These are phyloP conservation scores for Nicotiana noctiflora DNA, from an alignment of 257 asterid species.

Conservation along the genomic window DNA sequence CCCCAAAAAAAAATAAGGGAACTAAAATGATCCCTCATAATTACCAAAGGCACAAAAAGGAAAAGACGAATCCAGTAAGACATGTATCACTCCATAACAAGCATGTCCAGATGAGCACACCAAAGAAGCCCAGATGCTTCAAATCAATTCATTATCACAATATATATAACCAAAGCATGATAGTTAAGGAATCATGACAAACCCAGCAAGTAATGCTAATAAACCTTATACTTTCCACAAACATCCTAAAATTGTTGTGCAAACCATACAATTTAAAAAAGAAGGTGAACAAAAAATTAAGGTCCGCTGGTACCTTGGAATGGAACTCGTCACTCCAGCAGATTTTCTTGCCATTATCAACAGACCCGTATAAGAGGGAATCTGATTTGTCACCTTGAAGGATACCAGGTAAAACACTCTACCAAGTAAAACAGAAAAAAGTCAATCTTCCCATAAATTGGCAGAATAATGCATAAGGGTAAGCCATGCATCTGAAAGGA, in stretches of 20 bases:
- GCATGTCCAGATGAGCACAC: neutral
- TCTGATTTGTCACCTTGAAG: slow-evolving; percentile 96
- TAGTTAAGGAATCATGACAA: neutral
- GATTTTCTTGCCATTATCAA: slow-evolving; percentile 93
- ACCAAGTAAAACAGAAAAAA: slow-evolving; percentile 16
- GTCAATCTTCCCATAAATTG: neutral
- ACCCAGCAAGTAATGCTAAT: neutral
- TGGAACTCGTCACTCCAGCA: slow-evolving; percentile 90
- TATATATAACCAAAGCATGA: neutral
- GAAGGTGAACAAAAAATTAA: neutral
- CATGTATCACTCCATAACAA: neutral
- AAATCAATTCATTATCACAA: neutral
- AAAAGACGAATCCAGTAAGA: neutral
- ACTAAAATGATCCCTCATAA: neutral
- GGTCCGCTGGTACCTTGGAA: slow-evolving; percentile 52
- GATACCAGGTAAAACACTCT: slow-evolving; percentile 98
- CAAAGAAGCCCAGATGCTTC: slow-evolving; percentile 2
- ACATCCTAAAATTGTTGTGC: neutral
- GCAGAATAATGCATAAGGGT: neutral
- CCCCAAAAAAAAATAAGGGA: too few species aligned
- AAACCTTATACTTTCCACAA: neutral
- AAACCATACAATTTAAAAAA: neutral
- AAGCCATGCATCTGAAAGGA: neutral
- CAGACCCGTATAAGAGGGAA: slow-evolving; percentile 90
- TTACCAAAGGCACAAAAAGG: neutral